Conservation (phyloP, 495 filamentous ascomycete genomes). For the Aspergillus ostianus region DNA sequence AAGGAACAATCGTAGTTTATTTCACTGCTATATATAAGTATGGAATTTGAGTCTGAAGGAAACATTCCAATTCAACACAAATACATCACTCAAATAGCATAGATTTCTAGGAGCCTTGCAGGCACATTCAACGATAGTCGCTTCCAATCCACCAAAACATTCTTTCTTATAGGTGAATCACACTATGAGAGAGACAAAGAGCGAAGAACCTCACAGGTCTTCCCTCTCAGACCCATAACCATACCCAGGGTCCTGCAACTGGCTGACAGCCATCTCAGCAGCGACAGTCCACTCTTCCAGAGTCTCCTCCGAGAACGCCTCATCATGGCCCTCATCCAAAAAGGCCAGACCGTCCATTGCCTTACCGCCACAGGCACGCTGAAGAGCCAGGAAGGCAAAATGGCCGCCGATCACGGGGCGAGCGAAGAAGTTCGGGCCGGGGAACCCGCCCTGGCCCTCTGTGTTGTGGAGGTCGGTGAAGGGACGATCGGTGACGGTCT, state of each 20-base stretch:
- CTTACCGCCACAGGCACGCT: constrained; percentile 70
- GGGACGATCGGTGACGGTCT: constrained; percentile 74
- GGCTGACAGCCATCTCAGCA: constrained; percentile 17
- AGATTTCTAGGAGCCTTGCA: too few species aligned
- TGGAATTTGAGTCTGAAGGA: too few species aligned
- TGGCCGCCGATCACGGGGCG: constrained; percentile 84
- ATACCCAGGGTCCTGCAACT: background rate
- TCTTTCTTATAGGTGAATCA: too few species aligned
- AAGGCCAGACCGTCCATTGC: constrained; percentile 64
- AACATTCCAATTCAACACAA: too few species aligned
- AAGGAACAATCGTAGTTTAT: too few species aligned
- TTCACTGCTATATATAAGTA: too few species aligned
- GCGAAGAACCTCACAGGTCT: constrained; percentile 10
- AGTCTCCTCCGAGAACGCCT: constrained; percentile 16
- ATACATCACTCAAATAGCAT: too few species aligned
- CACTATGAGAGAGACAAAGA: too few species aligned
- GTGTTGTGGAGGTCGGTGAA: constrained; percentile 86
- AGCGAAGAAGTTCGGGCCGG: constrained; percentile 71
- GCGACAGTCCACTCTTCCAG: constrained; percentile 26
- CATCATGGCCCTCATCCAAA: constrained; percentile 53
- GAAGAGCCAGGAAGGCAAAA: constrained; percentile 79
- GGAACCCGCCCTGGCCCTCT: constrained; percentile 65
- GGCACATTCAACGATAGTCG: too few species aligned
- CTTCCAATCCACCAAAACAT: too few species aligned
- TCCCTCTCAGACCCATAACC: constrained; percentile 7